Base-by-base conservation (phyloP, 345 rosid species). In the Anacardium occidentale region DNA sequence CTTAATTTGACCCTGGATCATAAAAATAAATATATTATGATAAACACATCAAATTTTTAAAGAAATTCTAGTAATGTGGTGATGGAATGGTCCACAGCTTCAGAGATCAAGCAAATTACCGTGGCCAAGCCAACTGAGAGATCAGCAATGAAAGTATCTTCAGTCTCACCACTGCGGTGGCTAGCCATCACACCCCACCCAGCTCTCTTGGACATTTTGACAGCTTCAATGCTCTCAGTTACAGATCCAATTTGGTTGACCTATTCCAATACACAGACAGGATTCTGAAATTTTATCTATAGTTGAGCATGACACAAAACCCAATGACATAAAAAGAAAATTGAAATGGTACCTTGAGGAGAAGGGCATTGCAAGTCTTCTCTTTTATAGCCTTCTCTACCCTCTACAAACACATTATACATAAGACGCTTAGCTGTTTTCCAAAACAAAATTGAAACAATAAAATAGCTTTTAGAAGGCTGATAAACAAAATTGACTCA, bases 171-270 rank as follows among this genome's bases (percentile, higher is more conserved):
- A 86, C 97, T 95, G 73, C 97, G 78, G 83, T 95, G 99, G 83
- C 99, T 95, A 32, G 99, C 86, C 99, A 95, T 91, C 71, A 95
- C 97, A 67, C 97, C 98, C 99, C 99, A 92, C 0, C 99, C 98
- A 74, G 99, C 99, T 61, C n/a, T 80, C 83, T 95, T 95, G 5
- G 99, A 90, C 99, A 95, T 92, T 84, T 64, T 95, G 25, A 95
- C 98, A 44, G 99, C 99, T 84, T 95, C 98, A 22, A 95, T 92
- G 70, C 99, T 95, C 84, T 95, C 99, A 4, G 99, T 95, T 10
- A 92, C 98, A 0, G 98, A 83, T 32, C 96, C 99, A 75, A 95
- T 95, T 90, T 95, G 99, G 84, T 95, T 95, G 62, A 92, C 99
- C 97, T 94, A 85, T 70, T 32, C 50, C 45, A 59, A 66, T 29